Evolutionary conservation across 192 early-diverging fungal species (phyloP).

Genomic region (Gaertneriomyces sp.): DNA sequence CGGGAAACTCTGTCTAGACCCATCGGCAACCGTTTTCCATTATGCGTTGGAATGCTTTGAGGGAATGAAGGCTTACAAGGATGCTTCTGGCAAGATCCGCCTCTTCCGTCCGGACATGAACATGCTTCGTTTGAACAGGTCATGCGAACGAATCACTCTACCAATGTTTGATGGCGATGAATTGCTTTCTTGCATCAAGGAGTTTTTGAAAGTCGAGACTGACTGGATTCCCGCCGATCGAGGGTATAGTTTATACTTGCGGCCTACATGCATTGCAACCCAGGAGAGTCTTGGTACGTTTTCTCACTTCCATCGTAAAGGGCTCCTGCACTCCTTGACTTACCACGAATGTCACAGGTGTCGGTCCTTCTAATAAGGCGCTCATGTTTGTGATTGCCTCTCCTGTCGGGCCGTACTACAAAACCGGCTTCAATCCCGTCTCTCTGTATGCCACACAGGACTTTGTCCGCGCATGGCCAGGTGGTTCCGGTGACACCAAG

Average conservation of each 20-base stretch:
- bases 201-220: constrained; percentile 74
- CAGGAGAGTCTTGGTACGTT: constrained; percentile 57
- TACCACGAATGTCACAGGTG: constrained; percentile 51
- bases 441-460: constrained; percentile 78
- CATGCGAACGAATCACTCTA: constrained; percentile 75
- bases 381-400: constrained; percentile 84
- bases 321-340: background rate
- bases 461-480: constrained; percentile 91
- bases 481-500: constrained; percentile 91
- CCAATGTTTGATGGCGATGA: constrained; percentile 78
- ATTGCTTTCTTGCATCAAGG: constrained; percentile 77
- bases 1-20: constrained; percentile 74
- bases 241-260: constrained; percentile 90
- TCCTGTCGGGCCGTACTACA: constrained; percentile 95
- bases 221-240: constrained; percentile 87
- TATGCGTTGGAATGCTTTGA: constrained; percentile 94
- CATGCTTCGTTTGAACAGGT: constrained; percentile 82
- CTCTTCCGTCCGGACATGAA: constrained; percentile 98
- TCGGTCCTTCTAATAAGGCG: constrained; percentile 74
- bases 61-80: constrained; percentile 57
- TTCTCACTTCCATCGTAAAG: background rate
- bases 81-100: constrained; percentile 77
- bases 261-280: constrained; percentile 90
- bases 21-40: constrained; percentile 87
- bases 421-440: constrained; percentile 88